Evolutionary conservation across 306 rosid genomes (phyloP), one percentile per base, ranked within the genome.

Genomic region (Phaseolus lunatus): DNA sequence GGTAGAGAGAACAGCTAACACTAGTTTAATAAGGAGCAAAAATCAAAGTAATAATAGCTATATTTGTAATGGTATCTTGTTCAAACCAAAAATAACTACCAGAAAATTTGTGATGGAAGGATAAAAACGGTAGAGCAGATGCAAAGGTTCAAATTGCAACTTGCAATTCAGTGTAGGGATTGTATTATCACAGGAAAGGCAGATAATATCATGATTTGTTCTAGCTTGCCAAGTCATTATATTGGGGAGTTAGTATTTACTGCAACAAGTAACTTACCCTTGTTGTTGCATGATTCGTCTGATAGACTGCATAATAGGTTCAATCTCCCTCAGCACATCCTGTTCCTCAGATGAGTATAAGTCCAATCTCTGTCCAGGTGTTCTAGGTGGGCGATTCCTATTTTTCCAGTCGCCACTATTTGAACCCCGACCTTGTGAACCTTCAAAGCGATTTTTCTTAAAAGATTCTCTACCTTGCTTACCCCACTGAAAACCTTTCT

Each of bases 271-370:
- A 72, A 80, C 86, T 59, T 92, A 95, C 98, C 98, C 98, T 73
- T 89, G 47, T 54, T 83, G 92, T 75, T 92, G 96, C 92, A 95
- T 90, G 41, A 92, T 90, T 76, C 89, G 84, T 61, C 93, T 88
- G 53, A 92, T 87, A 22, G 89, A 82, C 70, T 79, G 92, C 89
- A 92, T 84, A 52, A 87, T 61, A 2, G 95, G 87, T 33, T 92
- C 97, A 26, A 92, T 62, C 45, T 82, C 88, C 44, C 86, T 72
- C 72, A 87, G 90, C 74, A 86, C 58, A 52, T 81, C 94, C 69
- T 90, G 92, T 78, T 95, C 99, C 58, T 91, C 97, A 22, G 97
- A 56, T 5, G 97, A 82, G 82, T 86, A 95, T 7, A 86, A 75
- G 77, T 90, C 97, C 59, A 89, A 70, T 75, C 97, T 83, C 41